Percentiles rank a stretch among this genome's conserved stretches.
phyloP scores from a whole-genome alignment of 495 filamentous ascomycete species.

The Penicillium pancosmium region DNA sequence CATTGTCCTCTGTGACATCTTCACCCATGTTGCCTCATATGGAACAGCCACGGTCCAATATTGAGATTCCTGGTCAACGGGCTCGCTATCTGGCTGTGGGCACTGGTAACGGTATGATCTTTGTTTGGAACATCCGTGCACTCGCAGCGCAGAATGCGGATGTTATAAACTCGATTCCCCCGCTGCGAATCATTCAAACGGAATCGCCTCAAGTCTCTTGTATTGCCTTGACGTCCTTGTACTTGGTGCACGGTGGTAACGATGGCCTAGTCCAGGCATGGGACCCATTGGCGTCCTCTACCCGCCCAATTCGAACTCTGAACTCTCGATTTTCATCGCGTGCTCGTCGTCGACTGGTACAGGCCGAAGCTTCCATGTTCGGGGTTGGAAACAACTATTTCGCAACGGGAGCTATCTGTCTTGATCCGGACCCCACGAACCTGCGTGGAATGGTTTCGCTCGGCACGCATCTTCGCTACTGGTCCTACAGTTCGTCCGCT shows the following conservation, averaged over 20 bases:
- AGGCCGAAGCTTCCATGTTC: conserved; percentile 67
- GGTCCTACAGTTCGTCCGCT: conserved; percentile 81
- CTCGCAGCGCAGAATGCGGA: conserved; percentile 54
- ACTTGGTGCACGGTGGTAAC: conserved; percentile 89
- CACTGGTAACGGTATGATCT: conserved; percentile 73
- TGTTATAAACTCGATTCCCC: conserved; percentile 57
- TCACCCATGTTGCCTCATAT: conserved; percentile 58
- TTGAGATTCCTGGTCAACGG: conserved; percentile 77
- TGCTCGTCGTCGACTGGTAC: conserved; percentile 71
- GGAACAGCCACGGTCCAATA: conserved; percentile 39
- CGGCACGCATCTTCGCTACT: conserved; percentile 85
- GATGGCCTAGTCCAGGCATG: conserved; percentile 96
- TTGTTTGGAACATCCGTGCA: conserved; percentile 84
- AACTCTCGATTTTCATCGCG: conserved; percentile 86
- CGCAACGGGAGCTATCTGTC: conserved; percentile 77
- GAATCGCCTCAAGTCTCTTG: conserved; percentile 88
- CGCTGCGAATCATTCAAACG: conserved; percentile 82
- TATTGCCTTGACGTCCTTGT: conserved; percentile 83
- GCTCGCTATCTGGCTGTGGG: conserved; percentile 81
- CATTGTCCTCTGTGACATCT: conserved; percentile 59
- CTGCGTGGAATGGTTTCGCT: conserved; percentile 92
- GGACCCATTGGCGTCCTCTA: conserved; percentile 87
- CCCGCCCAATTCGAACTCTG: conserved; percentile 80
- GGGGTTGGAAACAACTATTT: conserved; percentile 77
- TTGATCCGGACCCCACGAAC: conserved; percentile 87